Percentiles rank a stretch among this genome's conserved stretches.
phyloP scores from a whole-genome alignment of 495 filamentous ascomycete genomes.

The Aspergillus conjunctus region DNA sequence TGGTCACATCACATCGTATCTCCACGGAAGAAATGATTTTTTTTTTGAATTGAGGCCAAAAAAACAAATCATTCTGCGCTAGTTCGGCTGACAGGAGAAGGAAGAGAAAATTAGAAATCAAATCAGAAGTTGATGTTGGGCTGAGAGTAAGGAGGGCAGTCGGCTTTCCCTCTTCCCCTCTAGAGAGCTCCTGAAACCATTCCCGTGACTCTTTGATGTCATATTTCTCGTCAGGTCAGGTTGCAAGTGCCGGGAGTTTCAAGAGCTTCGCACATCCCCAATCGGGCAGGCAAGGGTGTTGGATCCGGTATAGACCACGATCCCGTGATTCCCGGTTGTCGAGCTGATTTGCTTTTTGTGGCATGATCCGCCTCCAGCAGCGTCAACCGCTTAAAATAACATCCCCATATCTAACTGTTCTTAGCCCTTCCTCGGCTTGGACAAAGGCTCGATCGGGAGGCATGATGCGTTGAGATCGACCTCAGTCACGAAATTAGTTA shows the following conservation, averaged over 20 bases:
- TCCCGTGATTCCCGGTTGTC: not conserved
- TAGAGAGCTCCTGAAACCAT: not conserved
- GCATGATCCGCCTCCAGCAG: not conserved
- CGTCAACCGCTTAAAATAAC: not conserved
- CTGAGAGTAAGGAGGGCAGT: not conserved
- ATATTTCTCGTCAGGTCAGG: not conserved
- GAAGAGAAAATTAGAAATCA: not conserved
- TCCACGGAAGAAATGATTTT: not conserved
- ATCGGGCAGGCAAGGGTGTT: not conserved
- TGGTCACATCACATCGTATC: conserved; percentile 26
- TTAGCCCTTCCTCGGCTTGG: no score
- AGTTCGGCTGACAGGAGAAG: not conserved
- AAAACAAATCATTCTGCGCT: conserved; percentile 1
- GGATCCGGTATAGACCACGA: not conserved
- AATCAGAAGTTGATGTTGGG: not conserved
- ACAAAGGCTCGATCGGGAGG: no score
- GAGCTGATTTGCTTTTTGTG: not conserved
- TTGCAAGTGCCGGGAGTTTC: not conserved
- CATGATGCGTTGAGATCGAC: not conserved
- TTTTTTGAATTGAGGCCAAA: not conserved
- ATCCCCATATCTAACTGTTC: no score
- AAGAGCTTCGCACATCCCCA: not conserved
- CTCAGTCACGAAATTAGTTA: not conserved
- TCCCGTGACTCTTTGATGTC: not conserved
- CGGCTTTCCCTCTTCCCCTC: no score